Conservation (phyloP, 768 basidiomycete species). For the Termitomyces sp. region DNA sequence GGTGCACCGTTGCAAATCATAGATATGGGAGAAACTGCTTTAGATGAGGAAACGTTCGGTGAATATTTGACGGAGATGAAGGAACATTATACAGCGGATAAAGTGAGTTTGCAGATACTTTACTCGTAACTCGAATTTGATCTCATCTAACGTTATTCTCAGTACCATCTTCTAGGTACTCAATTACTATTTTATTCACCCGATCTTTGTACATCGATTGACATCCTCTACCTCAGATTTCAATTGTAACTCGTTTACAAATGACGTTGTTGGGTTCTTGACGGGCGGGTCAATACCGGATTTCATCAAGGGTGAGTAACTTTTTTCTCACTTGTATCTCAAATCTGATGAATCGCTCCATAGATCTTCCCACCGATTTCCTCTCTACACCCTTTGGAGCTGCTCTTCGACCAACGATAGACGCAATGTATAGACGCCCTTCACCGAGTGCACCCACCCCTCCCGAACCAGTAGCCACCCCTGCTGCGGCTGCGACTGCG, state of each 20-base stretch:
- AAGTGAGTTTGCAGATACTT: slow-evolving; percentile 44
- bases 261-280: slow-evolving; percentile 82
- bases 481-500: slow-evolving; percentile 12
- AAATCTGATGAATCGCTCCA: background rate
- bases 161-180: slow-evolving; percentile 86
- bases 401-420: slow-evolving; percentile 86
- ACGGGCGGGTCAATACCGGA: slow-evolving; percentile 80
- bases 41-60: slow-evolving; percentile 83
- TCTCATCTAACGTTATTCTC: background rate
- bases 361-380: slow-evolving; percentile 80
- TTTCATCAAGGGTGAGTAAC: slow-evolving; percentile 68
- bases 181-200: background rate
- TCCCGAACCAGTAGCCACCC: slow-evolving; percentile 25
- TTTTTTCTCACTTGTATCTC: background rate
- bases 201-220: background rate
- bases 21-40: slow-evolving; percentile 73
- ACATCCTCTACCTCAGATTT: slow-evolving; percentile 54
- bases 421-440: slow-evolving; percentile 78
- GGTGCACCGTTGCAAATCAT: slow-evolving; percentile 69
- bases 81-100: slow-evolving; percentile 85
- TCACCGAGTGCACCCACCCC: slow-evolving; percentile 38
- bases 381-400: slow-evolving; percentile 88
- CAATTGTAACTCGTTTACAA: slow-evolving; percentile 95
- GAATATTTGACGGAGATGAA: slow-evolving; percentile 80
- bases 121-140: background rate